Percentiles rank a stretch among this genome's conserved stretches.
These are phyloP conservation scores for Gonapodya prolifera DNA, from an alignment of 192 early-diverging fungal genomes.

Conservation along the genomic window DNA sequence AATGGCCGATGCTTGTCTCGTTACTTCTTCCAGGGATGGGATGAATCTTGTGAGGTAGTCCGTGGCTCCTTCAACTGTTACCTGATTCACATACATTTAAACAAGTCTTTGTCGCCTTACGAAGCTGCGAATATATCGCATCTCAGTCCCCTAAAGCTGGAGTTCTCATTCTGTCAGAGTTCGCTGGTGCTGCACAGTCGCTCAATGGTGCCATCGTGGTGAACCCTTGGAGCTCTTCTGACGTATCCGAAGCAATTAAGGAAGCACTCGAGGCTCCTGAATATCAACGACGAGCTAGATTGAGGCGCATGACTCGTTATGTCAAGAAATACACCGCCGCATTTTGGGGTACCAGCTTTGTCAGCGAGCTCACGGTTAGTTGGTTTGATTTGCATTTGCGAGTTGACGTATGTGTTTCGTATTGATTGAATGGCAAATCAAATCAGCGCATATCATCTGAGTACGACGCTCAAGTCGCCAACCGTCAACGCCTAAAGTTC, in stretches of 20 bases:
- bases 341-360: constrained; percentile 93
- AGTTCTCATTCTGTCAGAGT: constrained; percentile 92
- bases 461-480: constrained; percentile 26
- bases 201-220: constrained; percentile 95
- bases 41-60: too few relatives aligned
- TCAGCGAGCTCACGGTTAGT: constrained; percentile 59
- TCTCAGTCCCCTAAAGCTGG: constrained; percentile 81
- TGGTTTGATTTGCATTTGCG: too few relatives aligned
- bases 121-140: constrained; percentile 73
- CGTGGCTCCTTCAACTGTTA: background rate
- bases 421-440: background rate
- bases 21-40: constrained; percentile 96
- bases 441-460: constrained; percentile 37
- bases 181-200: constrained; percentile 97
- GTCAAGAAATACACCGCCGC: constrained; percentile 95
- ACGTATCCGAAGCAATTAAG: constrained; percentile 75
- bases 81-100: background rate
- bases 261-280: constrained; percentile 89
- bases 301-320: constrained; percentile 84
- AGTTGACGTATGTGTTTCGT: background rate
- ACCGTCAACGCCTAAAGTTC: background rate
- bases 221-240: constrained; percentile 99
- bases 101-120: background rate
- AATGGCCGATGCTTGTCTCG: constrained; percentile 87
- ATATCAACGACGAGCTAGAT: constrained; percentile 62